Evolutionary conservation across 2,329 filamentous ascomycete species (phyloP).

Genomic region (Xylariaceae sp.): DNA sequence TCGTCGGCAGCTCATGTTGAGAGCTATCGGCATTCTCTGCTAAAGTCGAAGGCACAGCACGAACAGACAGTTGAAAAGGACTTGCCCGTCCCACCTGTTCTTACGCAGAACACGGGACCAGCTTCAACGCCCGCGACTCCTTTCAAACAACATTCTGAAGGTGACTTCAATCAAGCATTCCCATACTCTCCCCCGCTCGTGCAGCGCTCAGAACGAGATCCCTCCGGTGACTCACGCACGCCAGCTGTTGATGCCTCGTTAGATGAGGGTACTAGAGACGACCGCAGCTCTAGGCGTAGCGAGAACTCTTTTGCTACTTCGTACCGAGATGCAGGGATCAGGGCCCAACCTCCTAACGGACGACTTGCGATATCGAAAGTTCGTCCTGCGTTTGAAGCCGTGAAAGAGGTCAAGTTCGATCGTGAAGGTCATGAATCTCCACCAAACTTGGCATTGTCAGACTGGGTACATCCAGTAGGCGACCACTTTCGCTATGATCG

Average conservation of each 20-base stretch:
- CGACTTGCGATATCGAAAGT: conserved; percentile 20
- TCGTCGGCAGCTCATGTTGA: conserved; percentile 20
- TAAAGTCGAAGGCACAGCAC: conserved; percentile 19
- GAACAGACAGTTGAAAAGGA: conserved; percentile 19
- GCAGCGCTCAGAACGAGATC: too few relatives aligned
- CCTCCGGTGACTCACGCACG: too few relatives aligned
- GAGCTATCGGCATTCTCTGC: conserved; percentile 21
- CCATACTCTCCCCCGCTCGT: too few relatives aligned
- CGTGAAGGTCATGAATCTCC: conserved; percentile 4
- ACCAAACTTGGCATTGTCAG: conserved; percentile 1
- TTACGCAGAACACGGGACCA: conserved; percentile 14
- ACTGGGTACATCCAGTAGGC: conserved; percentile 4
- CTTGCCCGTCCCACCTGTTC: conserved; percentile 24
- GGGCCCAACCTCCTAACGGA: background rate
- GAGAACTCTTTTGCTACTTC: too few relatives aligned
- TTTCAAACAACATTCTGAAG: background rate
- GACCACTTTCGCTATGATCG: conserved; percentile 14
- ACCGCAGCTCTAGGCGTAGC: too few relatives aligned
- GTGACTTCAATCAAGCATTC: background rate
- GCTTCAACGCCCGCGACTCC: background rate
- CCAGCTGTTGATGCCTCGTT: too few relatives aligned
- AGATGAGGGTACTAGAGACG: too few relatives aligned
- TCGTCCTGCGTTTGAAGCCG: conserved; percentile 12
- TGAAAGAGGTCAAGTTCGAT: background rate
- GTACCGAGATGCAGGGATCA: too few relatives aligned